Evolutionary conservation across 768 basidiomycete genomes (phyloP).

Genomic region (Mycena sanguinolenta): DNA sequence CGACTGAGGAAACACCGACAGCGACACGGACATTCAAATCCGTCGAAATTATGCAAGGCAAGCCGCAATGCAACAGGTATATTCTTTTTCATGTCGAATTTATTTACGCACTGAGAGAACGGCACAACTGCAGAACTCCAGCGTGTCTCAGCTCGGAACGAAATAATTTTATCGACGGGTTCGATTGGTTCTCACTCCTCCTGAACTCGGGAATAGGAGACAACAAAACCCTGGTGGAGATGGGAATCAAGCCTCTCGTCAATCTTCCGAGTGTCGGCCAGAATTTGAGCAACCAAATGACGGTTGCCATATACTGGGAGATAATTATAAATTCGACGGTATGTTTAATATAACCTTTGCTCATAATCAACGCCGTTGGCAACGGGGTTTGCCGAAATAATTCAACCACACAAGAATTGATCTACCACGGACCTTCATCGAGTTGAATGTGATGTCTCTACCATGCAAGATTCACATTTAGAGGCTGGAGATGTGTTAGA

Average conservation of each 20-base stretch:
- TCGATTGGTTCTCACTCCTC: conserved; percentile 12
- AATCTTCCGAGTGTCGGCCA: conserved; percentile 19
- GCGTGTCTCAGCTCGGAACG: conserved; percentile 9
- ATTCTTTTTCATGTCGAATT: background rate
- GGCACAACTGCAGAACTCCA: background rate
- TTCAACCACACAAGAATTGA: too few relatives aligned
- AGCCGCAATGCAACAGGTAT: background rate
- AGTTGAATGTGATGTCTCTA: too few relatives aligned
- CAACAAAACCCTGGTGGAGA: background rate
- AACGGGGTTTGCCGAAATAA: too few relatives aligned
- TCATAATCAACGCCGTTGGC: too few relatives aligned
- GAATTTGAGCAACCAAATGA: conserved; percentile 15
- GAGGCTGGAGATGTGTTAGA: too few relatives aligned
- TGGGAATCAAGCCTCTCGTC: conserved; percentile 6
- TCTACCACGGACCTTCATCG: too few relatives aligned
- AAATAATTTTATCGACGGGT: conserved; percentile 21
- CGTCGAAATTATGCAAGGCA: background rate
- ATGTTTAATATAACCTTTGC: conserved; percentile 19
- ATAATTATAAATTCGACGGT: conserved; percentile 24
- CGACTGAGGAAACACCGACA: background rate
- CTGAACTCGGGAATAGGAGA: conserved; percentile 22
- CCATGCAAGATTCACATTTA: too few relatives aligned
- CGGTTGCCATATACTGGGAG: conserved; percentile 3
- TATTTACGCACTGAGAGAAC: background rate
- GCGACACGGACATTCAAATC: conserved; percentile 2